phyloP scores from a whole-genome alignment of 164 flowering plant species.

The Vitis amurensis region DNA sequence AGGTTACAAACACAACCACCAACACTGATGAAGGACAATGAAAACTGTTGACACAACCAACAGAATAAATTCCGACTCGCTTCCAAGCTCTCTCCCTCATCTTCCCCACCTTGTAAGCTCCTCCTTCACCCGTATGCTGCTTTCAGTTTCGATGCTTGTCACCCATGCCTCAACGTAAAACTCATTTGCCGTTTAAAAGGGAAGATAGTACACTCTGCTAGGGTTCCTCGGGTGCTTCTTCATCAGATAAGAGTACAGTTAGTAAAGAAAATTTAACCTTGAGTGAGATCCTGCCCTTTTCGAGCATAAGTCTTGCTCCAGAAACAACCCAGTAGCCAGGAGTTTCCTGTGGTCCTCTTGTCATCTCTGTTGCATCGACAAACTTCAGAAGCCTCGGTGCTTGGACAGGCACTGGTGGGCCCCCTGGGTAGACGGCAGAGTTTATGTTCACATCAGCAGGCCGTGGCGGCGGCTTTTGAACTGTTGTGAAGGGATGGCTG shows the following conservation, averaged over 20 bases:
- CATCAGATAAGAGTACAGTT: constrained; percentile 53
- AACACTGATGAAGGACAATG: neutral
- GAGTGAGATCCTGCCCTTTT: constrained; percentile 79
- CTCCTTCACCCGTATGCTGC: neutral
- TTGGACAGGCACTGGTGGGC: constrained; percentile 85
- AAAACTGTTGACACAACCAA: neutral
- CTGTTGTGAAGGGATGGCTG: constrained; percentile 79
- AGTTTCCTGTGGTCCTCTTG: constrained; percentile 85
- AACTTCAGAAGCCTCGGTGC: constrained; percentile 70
- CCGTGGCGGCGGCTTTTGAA: constrained; percentile 70
- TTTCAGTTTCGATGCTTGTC: no score
- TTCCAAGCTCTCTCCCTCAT: neutral
- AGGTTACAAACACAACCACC: neutral
- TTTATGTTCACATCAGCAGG: constrained; percentile 88
- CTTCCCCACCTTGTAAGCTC: no score
- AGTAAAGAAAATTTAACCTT: constrained; percentile 78
- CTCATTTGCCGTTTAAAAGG: no score
- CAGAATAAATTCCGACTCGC: neutral
- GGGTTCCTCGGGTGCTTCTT: constrained; percentile 28
- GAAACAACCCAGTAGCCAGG: constrained; percentile 99
- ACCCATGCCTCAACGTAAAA: no score
- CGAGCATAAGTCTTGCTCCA: constrained; percentile 84
- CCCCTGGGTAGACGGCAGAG: constrained; percentile 94
- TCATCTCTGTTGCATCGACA: constrained; percentile 91
- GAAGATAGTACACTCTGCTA: neutral